phyloP scores from a whole-genome alignment of 208 protist genomes.

The Angomonas deanei region DNA sequence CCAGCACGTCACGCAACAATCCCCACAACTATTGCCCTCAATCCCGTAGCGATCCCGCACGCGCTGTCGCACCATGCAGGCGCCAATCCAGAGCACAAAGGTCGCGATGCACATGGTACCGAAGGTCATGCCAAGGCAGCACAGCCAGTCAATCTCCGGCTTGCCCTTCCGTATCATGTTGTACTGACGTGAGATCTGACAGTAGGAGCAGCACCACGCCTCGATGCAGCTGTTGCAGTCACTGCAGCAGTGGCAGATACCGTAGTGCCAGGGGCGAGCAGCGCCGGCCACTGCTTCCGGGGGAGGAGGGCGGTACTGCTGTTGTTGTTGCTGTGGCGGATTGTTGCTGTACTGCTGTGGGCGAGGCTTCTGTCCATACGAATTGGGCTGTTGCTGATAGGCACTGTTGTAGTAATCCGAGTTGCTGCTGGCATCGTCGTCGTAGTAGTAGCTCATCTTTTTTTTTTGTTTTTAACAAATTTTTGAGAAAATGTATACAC shows the following conservation, averaged over 20 bases:
- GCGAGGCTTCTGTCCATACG: background rate
- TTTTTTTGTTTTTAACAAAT: no score
- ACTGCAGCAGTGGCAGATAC: background rate
- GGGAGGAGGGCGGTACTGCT: background rate
- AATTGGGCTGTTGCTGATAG: background rate
- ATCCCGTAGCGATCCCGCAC: background rate
- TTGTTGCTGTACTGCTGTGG: background rate
- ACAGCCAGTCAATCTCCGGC: background rate
- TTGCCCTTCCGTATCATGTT: background rate
- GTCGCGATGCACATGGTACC: background rate
- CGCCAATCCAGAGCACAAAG: no score
- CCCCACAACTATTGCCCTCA: background rate
- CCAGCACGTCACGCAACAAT: background rate
- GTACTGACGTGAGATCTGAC: constrained; percentile 2
- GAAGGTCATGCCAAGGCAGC: background rate
- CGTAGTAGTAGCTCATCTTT: no score
- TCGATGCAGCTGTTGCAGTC: background rate
- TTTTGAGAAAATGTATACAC: background rate
- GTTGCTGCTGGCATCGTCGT: no score
- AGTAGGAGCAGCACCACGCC: constrained; percentile 1
- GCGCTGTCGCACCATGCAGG: background rate
- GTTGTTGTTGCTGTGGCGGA: background rate
- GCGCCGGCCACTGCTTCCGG: background rate
- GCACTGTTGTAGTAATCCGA: no score
- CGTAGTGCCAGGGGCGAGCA: background rate